phyloP scores from a whole-genome alignment of 768 basidiomycete genomes.

The Ramaria rubella region DNA sequence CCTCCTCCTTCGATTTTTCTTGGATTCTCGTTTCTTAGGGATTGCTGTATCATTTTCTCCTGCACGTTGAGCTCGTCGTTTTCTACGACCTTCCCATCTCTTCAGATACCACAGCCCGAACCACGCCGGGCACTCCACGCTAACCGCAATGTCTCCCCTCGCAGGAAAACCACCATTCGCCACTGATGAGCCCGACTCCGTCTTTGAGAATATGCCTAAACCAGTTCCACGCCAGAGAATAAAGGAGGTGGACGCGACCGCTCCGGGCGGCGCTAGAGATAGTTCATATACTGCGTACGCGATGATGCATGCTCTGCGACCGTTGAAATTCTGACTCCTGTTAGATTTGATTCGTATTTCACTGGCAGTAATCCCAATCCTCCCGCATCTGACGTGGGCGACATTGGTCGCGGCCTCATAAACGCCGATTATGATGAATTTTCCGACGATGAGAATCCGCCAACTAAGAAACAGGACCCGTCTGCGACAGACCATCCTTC shows the following conservation, averaged over 20 bases:
- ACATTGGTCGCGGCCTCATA: slow-evolving; percentile 44
- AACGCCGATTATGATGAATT: slow-evolving; percentile 38
- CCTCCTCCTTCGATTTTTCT: too few species aligned
- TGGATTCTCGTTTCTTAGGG: too few species aligned
- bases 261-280: slow-evolving; percentile 42
- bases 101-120: slow-evolving; percentile 4
- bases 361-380: slow-evolving; percentile 18
- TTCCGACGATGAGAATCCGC: slow-evolving; percentile 33
- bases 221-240: slow-evolving; percentile 34
- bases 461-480: slow-evolving; percentile 26
- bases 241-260: slow-evolving; percentile 35
- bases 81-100: not conserved
- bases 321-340: slow-evolving; percentile 11
- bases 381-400: slow-evolving; percentile 49
- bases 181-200: slow-evolving; percentile 59
- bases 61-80: not conserved
- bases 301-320: slow-evolving; percentile 4
- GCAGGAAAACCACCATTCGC: slow-evolving; percentile 62
- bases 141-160: slow-evolving; percentile 31
- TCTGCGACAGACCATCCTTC: slow-evolving; percentile 23
- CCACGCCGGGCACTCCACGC: not conserved
- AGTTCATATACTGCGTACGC: slow-evolving; percentile 63
- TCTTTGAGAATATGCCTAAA: slow-evolving; percentile 43
- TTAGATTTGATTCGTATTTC: slow-evolving; percentile 10
- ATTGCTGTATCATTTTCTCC: not conserved